These are phyloP conservation scores for Diaporthe sp. DNA, from an alignment of 2,329 filamentous ascomycete genomes.

Conservation along the genomic window DNA sequence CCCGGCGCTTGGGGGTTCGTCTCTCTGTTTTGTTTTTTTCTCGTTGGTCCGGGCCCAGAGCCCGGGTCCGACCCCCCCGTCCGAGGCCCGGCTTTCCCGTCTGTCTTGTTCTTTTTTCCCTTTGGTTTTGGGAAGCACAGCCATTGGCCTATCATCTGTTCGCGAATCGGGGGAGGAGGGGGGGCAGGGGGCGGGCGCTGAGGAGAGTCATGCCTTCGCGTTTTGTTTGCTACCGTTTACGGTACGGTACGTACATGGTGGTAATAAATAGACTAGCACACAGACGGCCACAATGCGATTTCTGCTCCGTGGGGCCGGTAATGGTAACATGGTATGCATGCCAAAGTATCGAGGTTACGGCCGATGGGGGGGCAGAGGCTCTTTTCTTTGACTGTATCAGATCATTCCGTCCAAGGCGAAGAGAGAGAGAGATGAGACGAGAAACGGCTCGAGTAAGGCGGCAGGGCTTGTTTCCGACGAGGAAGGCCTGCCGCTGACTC, in stretches of 20 bases:
- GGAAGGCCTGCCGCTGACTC: not conserved
- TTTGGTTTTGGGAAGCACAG: not conserved
- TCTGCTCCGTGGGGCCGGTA: not conserved
- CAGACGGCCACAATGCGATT: not conserved
- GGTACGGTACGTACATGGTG: too few species aligned
- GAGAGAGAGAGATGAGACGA: not conserved
- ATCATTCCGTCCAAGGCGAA: not conserved
- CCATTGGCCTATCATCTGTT: constrained; percentile 13
- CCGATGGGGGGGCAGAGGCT: not conserved
- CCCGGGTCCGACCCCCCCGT: not conserved
- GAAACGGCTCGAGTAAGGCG: not conserved
- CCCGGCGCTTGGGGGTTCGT: not conserved
- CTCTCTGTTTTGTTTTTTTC: not conserved
- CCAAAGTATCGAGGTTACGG: not conserved
- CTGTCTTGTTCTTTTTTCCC: not conserved
- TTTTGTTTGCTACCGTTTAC: too few species aligned
- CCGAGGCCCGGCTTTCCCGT: not conserved
- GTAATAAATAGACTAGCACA: not conserved
- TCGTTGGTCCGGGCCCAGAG: not conserved
- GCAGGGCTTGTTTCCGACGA: not conserved
- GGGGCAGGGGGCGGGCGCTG: not conserved
- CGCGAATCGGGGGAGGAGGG: not conserved
- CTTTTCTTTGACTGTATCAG: not conserved
- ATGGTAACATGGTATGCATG: constrained; percentile 4
- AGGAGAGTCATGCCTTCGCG: constrained; percentile 7